Percentiles rank a stretch among this genome's conserved stretches.
Evolutionary conservation across 2,329 filamentous ascomycete species (phyloP).

Genomic region (Emydomyces testavorans): DNA sequence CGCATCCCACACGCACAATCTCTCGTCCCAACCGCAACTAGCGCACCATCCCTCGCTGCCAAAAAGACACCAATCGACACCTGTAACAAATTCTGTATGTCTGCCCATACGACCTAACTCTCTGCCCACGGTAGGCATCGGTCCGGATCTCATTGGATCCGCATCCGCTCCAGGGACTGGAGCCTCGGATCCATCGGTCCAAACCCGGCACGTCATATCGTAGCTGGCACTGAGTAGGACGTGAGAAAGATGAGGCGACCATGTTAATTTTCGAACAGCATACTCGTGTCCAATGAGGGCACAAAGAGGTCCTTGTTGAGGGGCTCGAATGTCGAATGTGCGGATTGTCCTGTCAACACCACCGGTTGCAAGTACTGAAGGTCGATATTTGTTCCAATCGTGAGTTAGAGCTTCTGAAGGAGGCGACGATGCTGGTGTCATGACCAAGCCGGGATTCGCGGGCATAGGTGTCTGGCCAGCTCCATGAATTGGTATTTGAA

Average conservation of each 20-base stretch:
- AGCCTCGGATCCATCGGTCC: constrained; percentile 62
- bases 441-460: constrained; percentile 25
- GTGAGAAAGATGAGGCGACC: constrained; percentile 89
- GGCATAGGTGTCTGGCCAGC: constrained; percentile 42
- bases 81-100: constrained; percentile 92
- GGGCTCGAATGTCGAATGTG: constrained; percentile 79
- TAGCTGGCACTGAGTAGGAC: constrained; percentile 82
- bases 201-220: constrained; percentile 93
- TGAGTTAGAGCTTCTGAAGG: constrained; percentile 82
- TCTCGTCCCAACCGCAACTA: constrained; percentile 88
- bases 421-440: constrained; percentile 34
- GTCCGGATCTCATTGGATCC: constrained; percentile 31
- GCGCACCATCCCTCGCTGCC: constrained; percentile 92
- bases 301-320: constrained; percentile 57
- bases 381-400: constrained; percentile 97
- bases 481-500: constrained; percentile 73
- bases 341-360: constrained; percentile 81
- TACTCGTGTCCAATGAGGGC: constrained; percentile 80
- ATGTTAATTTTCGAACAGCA: constrained; percentile 71
- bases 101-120: constrained; percentile 79
- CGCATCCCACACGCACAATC: constrained; percentile 84
- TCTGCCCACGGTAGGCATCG: constrained; percentile 43
- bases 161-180: constrained; percentile 25
- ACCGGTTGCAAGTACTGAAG: constrained; percentile 70
- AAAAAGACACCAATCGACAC: constrained; percentile 96